These are phyloP conservation scores for Colletotrichum sp. DNA, from an alignment of 2,329 filamentous ascomycete species.

Conservation along the genomic window DNA sequence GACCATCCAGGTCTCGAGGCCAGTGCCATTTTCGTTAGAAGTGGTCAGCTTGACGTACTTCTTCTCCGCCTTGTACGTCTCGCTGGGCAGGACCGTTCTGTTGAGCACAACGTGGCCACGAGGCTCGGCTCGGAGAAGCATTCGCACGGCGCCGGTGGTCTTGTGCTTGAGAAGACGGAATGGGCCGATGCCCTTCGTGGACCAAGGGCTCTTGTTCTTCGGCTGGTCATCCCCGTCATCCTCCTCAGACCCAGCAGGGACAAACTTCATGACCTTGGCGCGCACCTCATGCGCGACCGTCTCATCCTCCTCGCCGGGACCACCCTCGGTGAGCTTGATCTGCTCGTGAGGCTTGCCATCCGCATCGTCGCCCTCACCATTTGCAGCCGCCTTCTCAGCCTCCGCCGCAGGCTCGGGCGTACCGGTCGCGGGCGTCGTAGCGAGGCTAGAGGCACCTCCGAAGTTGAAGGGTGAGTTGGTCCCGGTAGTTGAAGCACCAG, in stretches of 20 bases:
- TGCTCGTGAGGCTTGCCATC: constrained; percentile 69
- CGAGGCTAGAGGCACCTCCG: constrained; percentile 64
- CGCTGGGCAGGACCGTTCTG: constrained; percentile 63
- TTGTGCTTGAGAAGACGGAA: constrained; percentile 78
- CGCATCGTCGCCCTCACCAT: constrained; percentile 44
- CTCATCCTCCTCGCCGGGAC: constrained; percentile 76
- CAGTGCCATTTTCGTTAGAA: constrained; percentile 61
- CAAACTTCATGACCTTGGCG: constrained; percentile 71
- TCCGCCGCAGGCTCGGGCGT: constrained; percentile 61
- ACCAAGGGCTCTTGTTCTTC: constrained; percentile 66
- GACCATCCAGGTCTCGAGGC: constrained; percentile 73
- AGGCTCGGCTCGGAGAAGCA: constrained; percentile 77
- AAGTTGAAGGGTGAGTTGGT: constrained; percentile 61
- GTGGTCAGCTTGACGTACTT: constrained; percentile 67
- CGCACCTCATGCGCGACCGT: constrained; percentile 72
- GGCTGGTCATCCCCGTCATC: constrained; percentile 46
- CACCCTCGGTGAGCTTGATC: constrained; percentile 70
- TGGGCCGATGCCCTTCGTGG: constrained; percentile 72
- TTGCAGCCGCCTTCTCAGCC: constrained; percentile 29
- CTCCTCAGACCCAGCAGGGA: constrained; percentile 46
- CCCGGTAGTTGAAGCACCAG: constrained; percentile 48
- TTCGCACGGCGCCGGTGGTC: constrained; percentile 66
- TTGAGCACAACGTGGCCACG: constrained; percentile 78
- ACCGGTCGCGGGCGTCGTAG: constrained; percentile 62
- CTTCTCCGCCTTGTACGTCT: constrained; percentile 64